A percentile compares a stretch with the other conserved stretches of the same genome.
phyloP scores from a whole-genome alignment of 192 early-diverging fungal species.

The Backusella mclennaniae region DNA sequence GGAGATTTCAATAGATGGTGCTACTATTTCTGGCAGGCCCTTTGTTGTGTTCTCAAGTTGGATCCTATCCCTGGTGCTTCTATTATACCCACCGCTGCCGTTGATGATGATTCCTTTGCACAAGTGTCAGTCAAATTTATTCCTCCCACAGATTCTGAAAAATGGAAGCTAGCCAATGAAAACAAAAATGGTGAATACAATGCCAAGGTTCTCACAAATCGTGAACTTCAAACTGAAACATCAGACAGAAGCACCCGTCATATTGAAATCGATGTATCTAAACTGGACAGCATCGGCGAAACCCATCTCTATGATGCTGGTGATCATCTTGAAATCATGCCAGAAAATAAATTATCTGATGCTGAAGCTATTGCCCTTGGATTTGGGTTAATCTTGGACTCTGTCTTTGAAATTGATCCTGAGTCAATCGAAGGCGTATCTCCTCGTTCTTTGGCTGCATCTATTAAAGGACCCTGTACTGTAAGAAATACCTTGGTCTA shows the following conservation, averaged over 20 bases:
- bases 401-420: constrained; percentile 44
- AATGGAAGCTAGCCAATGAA: constrained; percentile 11
- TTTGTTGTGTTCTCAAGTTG: constrained; percentile 12
- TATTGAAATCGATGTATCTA: constrained; percentile 36
- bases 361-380: constrained; percentile 43
- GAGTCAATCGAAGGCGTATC: constrained; percentile 27
- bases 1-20: constrained; percentile 36
- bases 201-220: constrained; percentile 34
- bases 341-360: constrained; percentile 36
- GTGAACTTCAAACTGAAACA: constrained; percentile 40
- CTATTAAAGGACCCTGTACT: constrained; percentile 42
- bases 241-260: constrained; percentile 46
- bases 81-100: constrained; percentile 9
- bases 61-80: background rate
- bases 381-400: constrained; percentile 51
- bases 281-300: background rate
- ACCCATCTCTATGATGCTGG: constrained; percentile 39
- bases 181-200: constrained; percentile 27
- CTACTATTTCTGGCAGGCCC: constrained; percentile 27
- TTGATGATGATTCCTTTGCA: background rate
- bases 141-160: background rate
- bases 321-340: constrained; percentile 55
- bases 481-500: constrained; percentile 43
- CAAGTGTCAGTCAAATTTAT: constrained; percentile 20
- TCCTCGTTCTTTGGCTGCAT: constrained; percentile 43